phyloP scores from a whole-genome alignment of 225 moss, liverwort and hornwort genomes.

The Marchantia polymorpha region DNA sequence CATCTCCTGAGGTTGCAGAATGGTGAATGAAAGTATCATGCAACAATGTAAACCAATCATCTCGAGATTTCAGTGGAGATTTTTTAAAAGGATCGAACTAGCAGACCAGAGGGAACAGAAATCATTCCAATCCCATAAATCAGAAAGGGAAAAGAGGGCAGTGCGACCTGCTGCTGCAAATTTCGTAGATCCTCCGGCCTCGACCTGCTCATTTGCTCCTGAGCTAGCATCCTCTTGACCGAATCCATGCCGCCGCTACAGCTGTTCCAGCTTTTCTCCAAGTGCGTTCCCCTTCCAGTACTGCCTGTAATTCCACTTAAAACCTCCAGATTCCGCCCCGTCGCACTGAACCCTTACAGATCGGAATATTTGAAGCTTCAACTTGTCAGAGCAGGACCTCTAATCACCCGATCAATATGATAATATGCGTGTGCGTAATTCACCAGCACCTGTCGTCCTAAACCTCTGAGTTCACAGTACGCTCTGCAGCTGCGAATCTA shows the following conservation, averaged over 20 bases:
- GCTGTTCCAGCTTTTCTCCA: neutral
- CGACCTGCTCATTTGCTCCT: constrained; percentile 95
- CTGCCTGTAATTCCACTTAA: neutral
- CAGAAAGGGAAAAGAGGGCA: neutral
- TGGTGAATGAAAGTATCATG: neutral
- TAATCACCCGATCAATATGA: neutral
- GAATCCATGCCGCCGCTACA: constrained; percentile 57
- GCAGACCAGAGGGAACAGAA: neutral
- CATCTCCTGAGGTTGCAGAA: neutral
- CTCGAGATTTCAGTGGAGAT: neutral
- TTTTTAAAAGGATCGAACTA: neutral
- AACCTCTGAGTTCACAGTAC: neutral
- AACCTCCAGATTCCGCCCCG: neutral
- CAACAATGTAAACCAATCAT: neutral
- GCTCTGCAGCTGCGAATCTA: neutral
- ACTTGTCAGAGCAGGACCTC: neutral
- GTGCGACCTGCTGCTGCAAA: constrained; percentile 84
- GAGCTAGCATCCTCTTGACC: constrained; percentile 81
- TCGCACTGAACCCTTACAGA: neutral
- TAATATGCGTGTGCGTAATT: neutral
- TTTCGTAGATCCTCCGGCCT: constrained; percentile 86
- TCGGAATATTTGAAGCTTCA: neutral
- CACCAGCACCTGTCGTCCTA: neutral
- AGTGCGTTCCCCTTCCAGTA: neutral
- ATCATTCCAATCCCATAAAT: neutral